A percentile compares a stretch with the other conserved stretches of the same genome.
phyloP scores from a whole-genome alignment of 2,329 filamentous ascomycete species.

The Neonectria coccinea region DNA sequence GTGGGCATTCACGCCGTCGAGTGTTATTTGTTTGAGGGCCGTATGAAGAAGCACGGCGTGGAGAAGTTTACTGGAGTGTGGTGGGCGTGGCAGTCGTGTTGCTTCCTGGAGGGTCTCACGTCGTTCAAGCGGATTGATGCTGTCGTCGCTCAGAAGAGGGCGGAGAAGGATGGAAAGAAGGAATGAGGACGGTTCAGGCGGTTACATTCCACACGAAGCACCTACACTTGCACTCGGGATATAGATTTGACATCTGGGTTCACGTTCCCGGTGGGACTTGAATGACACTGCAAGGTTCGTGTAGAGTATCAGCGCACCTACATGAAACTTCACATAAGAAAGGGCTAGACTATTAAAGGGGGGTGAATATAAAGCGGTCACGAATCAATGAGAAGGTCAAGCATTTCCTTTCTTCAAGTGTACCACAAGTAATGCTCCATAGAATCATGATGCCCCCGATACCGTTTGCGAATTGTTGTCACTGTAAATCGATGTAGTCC shows the following conservation, averaged over 20 bases:
- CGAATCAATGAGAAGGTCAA: no score
- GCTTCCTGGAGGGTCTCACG: conserved; percentile 66
- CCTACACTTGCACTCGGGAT: no score
- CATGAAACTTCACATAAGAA: no score
- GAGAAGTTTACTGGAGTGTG: conserved; percentile 60
- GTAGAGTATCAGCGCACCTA: neutral
- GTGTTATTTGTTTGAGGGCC: conserved; percentile 63
- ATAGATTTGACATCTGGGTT: neutral
- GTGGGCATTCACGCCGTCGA: conserved; percentile 75
- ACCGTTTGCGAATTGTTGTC: no score
- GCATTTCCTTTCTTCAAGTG: no score
- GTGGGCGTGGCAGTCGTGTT: conserved; percentile 65
- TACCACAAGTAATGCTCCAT: no score
- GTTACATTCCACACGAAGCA: no score
- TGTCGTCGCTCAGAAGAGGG: conserved; percentile 57
- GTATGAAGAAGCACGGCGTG: conserved; percentile 62
- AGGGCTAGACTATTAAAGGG: neutral
- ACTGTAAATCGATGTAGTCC: no score
- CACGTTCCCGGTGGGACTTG: neutral
- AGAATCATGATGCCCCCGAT: no score
- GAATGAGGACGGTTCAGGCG: conserved; percentile 46
- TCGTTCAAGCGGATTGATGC: conserved; percentile 65
- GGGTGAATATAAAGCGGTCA: neutral
- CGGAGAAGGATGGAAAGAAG: conserved; percentile 55
- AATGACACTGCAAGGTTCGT: neutral